A percentile compares a stretch with the other conserved stretches of the same genome.
phyloP scores from a whole-genome alignment of 257 asterid species.

The Scutellaria minor region DNA sequence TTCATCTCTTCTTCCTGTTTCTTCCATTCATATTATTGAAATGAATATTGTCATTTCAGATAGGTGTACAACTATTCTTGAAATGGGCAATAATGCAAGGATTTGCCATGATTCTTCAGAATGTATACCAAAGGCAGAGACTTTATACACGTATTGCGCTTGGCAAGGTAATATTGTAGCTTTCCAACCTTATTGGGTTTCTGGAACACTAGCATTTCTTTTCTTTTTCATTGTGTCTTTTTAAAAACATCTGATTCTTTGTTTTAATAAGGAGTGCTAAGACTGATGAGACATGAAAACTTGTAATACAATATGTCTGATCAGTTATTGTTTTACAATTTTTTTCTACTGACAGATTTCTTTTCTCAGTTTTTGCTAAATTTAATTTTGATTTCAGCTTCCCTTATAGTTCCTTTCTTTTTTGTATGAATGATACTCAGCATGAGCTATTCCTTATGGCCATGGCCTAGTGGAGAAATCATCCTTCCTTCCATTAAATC shows the following conservation, averaged over 20 bases:
- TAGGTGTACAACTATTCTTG: slow-evolving; percentile 77
- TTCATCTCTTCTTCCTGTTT: slow-evolving; percentile 13
- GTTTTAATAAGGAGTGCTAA: slow-evolving; percentile 7
- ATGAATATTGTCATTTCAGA: slow-evolving; percentile 53
- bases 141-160: slow-evolving; percentile 95
- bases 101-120: slow-evolving; percentile 91
- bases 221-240: neutral
- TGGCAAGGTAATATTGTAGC: slow-evolving; percentile 69
- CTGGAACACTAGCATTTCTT: neutral
- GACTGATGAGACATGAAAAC: slow-evolving; percentile 5
- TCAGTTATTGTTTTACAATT: neutral
- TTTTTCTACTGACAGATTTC: slow-evolving; percentile 6
- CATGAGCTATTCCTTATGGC: slow-evolving; percentile 25
- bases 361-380: neutral
- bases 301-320: slow-evolving; percentile 16
- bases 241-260: slow-evolving; percentile 7
- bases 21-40: slow-evolving; percentile 26
- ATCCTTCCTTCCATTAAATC: slow-evolving; percentile 25
- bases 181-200: slow-evolving; percentile 29
- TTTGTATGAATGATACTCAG: slow-evolving; percentile 27
- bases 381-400: neutral
- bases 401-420: neutral
- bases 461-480: slow-evolving; percentile 9
- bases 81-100: slow-evolving; percentile 99
- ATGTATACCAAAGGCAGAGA: slow-evolving; percentile 92